Percentiles rank a stretch among this genome's conserved stretches.
These are phyloP conservation scores for Aspergillus ochraceus DNA, from an alignment of 2,329 filamentous ascomycete genomes.

Conservation along the genomic window DNA sequence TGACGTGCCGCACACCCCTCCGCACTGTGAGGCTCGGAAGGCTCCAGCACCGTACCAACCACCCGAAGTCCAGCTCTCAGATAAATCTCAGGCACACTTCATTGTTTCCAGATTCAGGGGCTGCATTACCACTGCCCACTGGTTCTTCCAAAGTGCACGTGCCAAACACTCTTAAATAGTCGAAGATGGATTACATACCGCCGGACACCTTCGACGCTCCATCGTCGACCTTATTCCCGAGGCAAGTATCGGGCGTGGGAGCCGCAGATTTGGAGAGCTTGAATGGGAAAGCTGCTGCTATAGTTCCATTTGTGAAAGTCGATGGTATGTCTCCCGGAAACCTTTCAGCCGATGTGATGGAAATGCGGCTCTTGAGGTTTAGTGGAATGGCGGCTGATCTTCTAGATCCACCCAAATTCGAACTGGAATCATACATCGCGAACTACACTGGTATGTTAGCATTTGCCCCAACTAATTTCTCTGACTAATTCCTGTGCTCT, in stretches of 20 bases:
- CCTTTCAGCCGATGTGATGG: constrained; percentile 4
- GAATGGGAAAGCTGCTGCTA: not conserved
- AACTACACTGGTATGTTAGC: constrained; percentile 75
- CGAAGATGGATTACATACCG: constrained; percentile 28
- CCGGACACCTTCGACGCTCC: constrained; percentile 27
- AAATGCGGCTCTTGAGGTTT: not conserved
- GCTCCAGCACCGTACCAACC: not conserved
- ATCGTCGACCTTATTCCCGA: constrained; percentile 13
- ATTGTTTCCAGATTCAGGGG: not conserved
- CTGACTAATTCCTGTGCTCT: constrained; percentile 5
- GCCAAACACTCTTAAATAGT: not conserved
- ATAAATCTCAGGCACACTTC: not conserved
- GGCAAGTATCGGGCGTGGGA: constrained; percentile 6
- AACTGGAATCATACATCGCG: constrained; percentile 84
- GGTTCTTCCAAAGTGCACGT: not conserved
- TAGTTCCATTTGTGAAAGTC: constrained; percentile 25
- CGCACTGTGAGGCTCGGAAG: not conserved
- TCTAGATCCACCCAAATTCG: constrained; percentile 78
- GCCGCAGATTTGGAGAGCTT: constrained; percentile 10
- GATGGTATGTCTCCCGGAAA: constrained; percentile 26
- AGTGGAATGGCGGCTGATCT: constrained; percentile 9
- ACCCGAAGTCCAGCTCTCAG: not conserved
- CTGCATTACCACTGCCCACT: not conserved
- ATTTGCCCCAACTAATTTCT: not conserved
- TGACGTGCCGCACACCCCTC: not conserved